Evolutionary conservation across 441 rosid genomes (phyloP).

Genomic region (Erodium moschatum): DNA sequence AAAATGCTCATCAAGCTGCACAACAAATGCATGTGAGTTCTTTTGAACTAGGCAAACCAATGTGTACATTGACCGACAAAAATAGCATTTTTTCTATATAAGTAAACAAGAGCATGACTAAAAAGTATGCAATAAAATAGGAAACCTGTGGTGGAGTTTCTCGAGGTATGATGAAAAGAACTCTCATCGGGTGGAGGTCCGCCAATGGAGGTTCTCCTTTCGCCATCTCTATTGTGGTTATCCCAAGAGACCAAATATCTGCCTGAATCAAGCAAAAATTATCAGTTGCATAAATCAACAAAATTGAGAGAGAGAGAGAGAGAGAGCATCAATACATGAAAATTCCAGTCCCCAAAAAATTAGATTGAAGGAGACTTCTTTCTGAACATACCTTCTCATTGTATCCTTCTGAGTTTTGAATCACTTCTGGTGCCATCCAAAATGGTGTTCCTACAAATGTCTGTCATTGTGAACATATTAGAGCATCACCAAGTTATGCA

Average conservation of each 20-base stretch:
- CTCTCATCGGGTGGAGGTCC: slow-evolving; percentile 99
- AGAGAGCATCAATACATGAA: no score
- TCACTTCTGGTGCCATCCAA: slow-evolving; percentile 99
- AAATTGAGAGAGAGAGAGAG: no score
- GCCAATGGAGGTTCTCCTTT: slow-evolving; percentile 99
- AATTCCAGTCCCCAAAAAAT: no score
- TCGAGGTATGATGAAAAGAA: slow-evolving; percentile 96
- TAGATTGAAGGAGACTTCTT: neutral
- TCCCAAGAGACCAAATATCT: slow-evolving; percentile 98
- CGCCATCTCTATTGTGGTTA: slow-evolving; percentile 98
- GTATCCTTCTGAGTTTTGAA: slow-evolving; percentile 96
- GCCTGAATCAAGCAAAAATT: slow-evolving; percentile 49
- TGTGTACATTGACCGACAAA: slow-evolving; percentile 16
- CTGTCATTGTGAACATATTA: slow-evolving; percentile 53
- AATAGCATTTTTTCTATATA: slow-evolving; percentile 17
- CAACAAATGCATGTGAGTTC: slow-evolving; percentile 21
- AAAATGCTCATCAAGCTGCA: slow-evolving; percentile 98
- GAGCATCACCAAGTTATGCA: slow-evolving; percentile 16
- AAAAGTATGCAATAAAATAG: slow-evolving; percentile 18
- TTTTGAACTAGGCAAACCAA: slow-evolving; percentile 10
- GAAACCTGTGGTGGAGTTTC: slow-evolving; percentile 99
- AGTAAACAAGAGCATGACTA: slow-evolving; percentile 17
- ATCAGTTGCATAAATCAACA: neutral
- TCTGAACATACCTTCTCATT: slow-evolving; percentile 67
- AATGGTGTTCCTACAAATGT: slow-evolving; percentile 99